Conservation (phyloP, 1,284 basidiomycete genomes). For the Sporisorium exsertum region DNA sequence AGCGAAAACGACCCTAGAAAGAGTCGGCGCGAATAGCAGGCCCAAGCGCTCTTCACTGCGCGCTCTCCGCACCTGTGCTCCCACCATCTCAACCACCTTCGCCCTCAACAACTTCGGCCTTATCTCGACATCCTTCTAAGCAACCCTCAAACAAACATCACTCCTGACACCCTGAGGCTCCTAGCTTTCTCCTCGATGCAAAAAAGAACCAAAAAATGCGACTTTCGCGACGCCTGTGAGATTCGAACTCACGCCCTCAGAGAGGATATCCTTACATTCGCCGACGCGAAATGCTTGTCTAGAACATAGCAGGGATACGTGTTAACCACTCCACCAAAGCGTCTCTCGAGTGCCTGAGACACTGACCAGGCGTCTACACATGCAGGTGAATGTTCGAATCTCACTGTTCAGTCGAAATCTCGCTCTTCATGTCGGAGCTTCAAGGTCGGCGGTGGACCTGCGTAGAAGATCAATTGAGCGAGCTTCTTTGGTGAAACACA, state of each 20-base stretch:
- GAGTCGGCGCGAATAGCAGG: background rate
- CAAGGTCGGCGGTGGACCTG: background rate
- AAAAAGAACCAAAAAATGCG: slow-evolving; percentile 1
- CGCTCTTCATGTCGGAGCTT: too few species aligned
- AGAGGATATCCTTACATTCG: slow-evolving; percentile 52
- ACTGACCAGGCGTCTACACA: background rate
- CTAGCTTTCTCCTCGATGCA: slow-evolving; percentile 4
- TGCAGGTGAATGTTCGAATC: background rate
- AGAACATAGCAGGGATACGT: slow-evolving; percentile 50
- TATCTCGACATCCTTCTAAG: background rate
- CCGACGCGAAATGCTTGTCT: slow-evolving; percentile 5
- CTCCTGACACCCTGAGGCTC: background rate
- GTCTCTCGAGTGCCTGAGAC: slow-evolving; percentile 6
- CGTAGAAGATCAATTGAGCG: slow-evolving; percentile 1
- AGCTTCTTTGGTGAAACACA: background rate
- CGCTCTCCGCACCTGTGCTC: too few species aligned
- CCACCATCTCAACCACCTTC: background rate
- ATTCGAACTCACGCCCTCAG: slow-evolving; percentile 59
- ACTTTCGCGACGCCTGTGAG: slow-evolving; percentile 46
- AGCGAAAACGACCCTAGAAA: background rate
- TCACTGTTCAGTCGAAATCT: too few species aligned
- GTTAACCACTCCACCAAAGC: slow-evolving; percentile 59
- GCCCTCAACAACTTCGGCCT: background rate
- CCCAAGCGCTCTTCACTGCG: background rate
- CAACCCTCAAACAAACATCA: background rate